phyloP scores from a whole-genome alignment of 83 land plant species.

The Picea engelmannii region DNA sequence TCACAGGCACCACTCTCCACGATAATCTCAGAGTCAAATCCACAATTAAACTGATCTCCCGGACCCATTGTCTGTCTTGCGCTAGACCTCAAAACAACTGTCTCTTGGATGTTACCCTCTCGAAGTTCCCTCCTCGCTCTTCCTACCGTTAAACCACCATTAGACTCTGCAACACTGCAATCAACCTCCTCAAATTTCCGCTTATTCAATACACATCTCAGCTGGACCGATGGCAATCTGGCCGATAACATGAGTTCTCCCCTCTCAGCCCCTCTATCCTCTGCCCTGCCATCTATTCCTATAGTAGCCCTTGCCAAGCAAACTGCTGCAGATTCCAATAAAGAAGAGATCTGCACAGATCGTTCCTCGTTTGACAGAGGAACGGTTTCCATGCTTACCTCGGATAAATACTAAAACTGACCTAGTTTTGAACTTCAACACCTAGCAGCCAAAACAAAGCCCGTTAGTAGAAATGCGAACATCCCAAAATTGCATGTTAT shows the following conservation, averaged over 20 bases:
- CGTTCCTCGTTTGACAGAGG: constrained; percentile 5
- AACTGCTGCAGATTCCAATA: too few relatives aligned
- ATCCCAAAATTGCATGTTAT: too few relatives aligned
- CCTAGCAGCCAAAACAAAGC: not conserved
- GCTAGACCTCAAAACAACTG: too few relatives aligned
- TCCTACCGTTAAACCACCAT: not conserved
- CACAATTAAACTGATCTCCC: constrained; percentile 6
- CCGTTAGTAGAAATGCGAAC: too few relatives aligned
- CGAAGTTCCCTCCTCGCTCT: constrained; percentile 12
- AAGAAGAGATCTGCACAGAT: constrained; percentile 1
- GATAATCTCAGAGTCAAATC: not conserved
- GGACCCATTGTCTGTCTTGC: not conserved
- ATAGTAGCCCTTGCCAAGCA: too few relatives aligned
- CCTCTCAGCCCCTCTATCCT: constrained; percentile 1
- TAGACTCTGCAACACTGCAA: not conserved
- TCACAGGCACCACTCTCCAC: constrained; percentile 1
- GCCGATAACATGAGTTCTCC: constrained; percentile 5
- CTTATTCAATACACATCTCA: not conserved
- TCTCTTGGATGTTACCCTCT: constrained; percentile 1
- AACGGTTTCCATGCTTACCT: constrained; percentile 12
- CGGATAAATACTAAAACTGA: too few relatives aligned
- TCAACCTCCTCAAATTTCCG: constrained; percentile 12
- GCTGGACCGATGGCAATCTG: not conserved
- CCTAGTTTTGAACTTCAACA: not conserved
- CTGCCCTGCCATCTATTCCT: not conserved